Conservation (phyloP, 805 yeast species). For the Metschnikowia lachancei region DNA sequence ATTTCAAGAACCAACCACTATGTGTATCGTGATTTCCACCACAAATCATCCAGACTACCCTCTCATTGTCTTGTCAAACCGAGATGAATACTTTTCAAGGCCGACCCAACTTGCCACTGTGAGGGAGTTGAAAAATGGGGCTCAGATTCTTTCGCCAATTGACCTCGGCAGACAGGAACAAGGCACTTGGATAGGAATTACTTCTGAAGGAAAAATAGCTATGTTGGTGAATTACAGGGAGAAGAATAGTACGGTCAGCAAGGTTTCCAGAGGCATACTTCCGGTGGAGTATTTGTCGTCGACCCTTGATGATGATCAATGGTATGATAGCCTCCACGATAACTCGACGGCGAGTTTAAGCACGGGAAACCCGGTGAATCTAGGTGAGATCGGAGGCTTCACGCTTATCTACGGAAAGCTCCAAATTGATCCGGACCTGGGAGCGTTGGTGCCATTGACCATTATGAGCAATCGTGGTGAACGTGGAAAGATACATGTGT, state of each 20-base stretch:
- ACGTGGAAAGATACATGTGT: constrained; percentile 30
- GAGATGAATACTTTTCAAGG: constrained; percentile 82
- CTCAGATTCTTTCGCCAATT: constrained; percentile 57
- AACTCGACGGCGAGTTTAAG: constrained; percentile 24
- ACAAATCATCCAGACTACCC: constrained; percentile 71
- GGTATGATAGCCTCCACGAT: constrained; percentile 40
- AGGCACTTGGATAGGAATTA: constrained; percentile 91
- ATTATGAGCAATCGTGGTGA: constrained; percentile 53
- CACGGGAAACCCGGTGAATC: constrained; percentile 11
- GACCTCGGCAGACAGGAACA: constrained; percentile 71
- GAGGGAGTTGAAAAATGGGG: constrained; percentile 31
- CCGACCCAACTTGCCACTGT: constrained; percentile 59
- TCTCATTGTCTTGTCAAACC: constrained; percentile 70
- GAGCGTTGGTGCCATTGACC: constrained; percentile 35
- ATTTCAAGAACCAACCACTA: constrained; percentile 23
- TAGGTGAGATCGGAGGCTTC: constrained; percentile 56
- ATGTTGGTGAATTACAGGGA: constrained; percentile 76
- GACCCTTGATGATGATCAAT: constrained; percentile 33
- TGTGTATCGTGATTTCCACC: constrained; percentile 80
- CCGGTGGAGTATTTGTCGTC: constrained; percentile 47
- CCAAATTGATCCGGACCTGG: constrained; percentile 21
- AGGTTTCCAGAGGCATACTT: constrained; percentile 52
- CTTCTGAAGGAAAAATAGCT: constrained; percentile 57
- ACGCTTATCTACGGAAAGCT: constrained; percentile 56
- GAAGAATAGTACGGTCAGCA: constrained; percentile 26